Conservation (phyloP, 75 land plant species). For the Picea sitchensis region DNA sequence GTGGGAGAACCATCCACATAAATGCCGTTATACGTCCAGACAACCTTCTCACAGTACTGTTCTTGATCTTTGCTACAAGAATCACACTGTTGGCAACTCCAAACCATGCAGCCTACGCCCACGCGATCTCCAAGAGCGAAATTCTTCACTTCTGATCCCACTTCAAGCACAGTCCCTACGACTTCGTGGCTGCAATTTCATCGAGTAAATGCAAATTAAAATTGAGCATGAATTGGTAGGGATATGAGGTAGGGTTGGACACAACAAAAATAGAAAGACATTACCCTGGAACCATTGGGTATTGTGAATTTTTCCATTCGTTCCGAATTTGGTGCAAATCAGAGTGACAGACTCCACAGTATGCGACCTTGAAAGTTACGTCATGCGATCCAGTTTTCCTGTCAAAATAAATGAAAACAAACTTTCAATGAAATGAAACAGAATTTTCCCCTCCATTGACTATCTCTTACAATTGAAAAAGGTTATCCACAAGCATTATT, state of each 20-base stretch:
- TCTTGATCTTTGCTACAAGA: constrained; percentile 7
- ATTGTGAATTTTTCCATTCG: constrained; percentile 20
- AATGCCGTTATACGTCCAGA: constrained; percentile 17
- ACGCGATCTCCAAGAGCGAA: constrained; percentile 70
- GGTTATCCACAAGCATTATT: too few species aligned
- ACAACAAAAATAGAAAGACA: background rate
- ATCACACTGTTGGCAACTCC: constrained; percentile 20
- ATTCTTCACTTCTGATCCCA: constrained; percentile 58
- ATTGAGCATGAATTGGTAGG: background rate
- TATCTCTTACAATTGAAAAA: too few species aligned
- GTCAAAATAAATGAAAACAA: background rate
- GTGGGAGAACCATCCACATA: constrained; percentile 21
- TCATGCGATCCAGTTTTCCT: constrained; percentile 28
- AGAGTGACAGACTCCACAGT: constrained; percentile 47
- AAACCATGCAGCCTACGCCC: constrained; percentile 68
- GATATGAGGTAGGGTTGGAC: background rate
- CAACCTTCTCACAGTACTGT: background rate
- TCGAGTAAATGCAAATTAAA: background rate
- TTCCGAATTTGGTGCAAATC: constrained; percentile 30
- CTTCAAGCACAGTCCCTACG: constrained; percentile 56
- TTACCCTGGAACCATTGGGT: constrained; percentile 44
- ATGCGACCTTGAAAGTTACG: constrained; percentile 29
- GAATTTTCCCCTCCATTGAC: too few species aligned
- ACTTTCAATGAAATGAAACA: too few species aligned
- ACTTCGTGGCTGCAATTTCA: background rate